Percentiles rank a stretch among this genome's conserved stretches.
phyloP scores from a whole-genome alignment of 257 asterid species.

The Knoxia roxburghii region DNA sequence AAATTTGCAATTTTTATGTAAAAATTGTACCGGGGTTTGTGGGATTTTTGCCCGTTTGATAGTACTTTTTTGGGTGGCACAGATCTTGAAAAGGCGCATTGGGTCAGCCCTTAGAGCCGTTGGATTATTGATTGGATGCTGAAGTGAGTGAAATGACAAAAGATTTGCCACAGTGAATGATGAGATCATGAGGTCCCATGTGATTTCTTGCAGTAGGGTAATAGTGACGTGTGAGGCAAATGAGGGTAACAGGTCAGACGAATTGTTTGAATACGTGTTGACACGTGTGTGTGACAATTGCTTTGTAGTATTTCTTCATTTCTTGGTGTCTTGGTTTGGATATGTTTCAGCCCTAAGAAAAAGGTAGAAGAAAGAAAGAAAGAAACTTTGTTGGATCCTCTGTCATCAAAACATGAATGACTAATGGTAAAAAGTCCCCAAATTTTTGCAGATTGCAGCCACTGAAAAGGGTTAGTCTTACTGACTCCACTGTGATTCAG shows the following conservation, averaged over 20 bases:
- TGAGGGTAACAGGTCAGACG: conserved; percentile 6
- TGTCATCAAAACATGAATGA: conserved; percentile 3
- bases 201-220: conserved; percentile 17
- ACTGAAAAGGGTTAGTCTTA: conserved; percentile 5
- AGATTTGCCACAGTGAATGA: not conserved
- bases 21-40: conserved; percentile 6
- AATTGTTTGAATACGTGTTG: conserved; percentile 10
- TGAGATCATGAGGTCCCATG: conserved; percentile 15
- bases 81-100: not conserved
- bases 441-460: not conserved
- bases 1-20: too few species aligned
- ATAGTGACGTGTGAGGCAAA: conserved; percentile 16
- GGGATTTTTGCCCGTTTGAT: conserved; percentile 33
- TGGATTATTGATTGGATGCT: not conserved
- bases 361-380: not conserved
- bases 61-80: not conserved
- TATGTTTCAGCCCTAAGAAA: conserved; percentile 1
- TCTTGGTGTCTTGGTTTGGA: too few species aligned
- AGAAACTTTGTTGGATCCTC: not conserved
- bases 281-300: conserved; percentile 19
- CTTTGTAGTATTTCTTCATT: conserved; percentile 17
- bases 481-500: not conserved
- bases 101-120: conserved; percentile 8
- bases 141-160: conserved; percentile 5
- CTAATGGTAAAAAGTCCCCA: not conserved